Evolutionary conservation across 345 rosid genomes (phyloP).

Genomic region (Alliaria petiolata): DNA sequence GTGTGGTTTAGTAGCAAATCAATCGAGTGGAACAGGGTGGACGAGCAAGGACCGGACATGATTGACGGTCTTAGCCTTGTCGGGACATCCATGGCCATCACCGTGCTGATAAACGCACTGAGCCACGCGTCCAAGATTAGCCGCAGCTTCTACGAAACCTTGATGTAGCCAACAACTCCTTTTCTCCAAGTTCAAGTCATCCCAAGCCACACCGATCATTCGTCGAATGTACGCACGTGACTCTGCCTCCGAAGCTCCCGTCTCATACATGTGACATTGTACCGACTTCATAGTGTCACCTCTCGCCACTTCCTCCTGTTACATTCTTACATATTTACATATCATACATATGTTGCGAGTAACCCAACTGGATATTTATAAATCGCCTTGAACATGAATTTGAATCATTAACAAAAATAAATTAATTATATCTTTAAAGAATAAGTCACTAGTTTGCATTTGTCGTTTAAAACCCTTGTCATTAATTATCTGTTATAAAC

Average conservation of each 20-base stretch:
- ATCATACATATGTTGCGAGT: background rate
- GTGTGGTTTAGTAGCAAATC: background rate
- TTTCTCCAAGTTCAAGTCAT: slow-evolving; percentile 24
- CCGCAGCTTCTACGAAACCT: slow-evolving; percentile 16
- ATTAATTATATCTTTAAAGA: no score
- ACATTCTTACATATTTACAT: background rate
- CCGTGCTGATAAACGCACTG: slow-evolving; percentile 35
- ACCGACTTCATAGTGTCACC: slow-evolving; percentile 35
- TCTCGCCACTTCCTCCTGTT: slow-evolving; percentile 33
- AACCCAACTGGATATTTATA: background rate
- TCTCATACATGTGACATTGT: slow-evolving; percentile 41
- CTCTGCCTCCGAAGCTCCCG: slow-evolving; percentile 26
- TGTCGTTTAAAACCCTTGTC: background rate
- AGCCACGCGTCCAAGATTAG: slow-evolving; percentile 34
- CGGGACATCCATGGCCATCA: slow-evolving; percentile 40
- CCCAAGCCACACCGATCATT: slow-evolving; percentile 19
- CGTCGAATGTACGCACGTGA: slow-evolving; percentile 20
- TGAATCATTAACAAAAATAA: no score
- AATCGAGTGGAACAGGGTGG: slow-evolving; percentile 10
- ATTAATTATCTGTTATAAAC: background rate
- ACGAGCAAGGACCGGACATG: slow-evolving; percentile 21
- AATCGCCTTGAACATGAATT: background rate
- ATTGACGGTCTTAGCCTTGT: slow-evolving; percentile 14
- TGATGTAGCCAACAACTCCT: slow-evolving; percentile 2
- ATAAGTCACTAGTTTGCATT: background rate